Base-by-base conservation (phyloP, 169 alveolate genomes). In the Plasmodium adleri region DNA sequence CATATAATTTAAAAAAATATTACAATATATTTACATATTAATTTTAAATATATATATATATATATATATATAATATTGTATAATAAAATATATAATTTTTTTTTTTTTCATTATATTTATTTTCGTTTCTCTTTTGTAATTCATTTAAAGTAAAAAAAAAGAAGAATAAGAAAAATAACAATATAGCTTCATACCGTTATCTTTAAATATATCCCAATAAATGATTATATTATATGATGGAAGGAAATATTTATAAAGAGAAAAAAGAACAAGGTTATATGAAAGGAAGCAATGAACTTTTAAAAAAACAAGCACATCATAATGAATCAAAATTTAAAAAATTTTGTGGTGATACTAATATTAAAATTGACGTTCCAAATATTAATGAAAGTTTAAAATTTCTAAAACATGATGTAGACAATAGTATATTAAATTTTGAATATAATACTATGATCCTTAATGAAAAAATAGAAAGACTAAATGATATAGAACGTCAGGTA, bases 371-470 rank as follows among this genome's bases (percentile, higher is more conserved):
- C 52, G 49, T 70, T 20, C 91, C 91, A 49, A 70, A 10, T 56
- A 71, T 70, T 56, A 73, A 83, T 49, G 74, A 56, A 7, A 28
- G 86, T 12, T 62, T 67, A 32, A 83, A 83, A 28, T 83, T 83
- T 39, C 39, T 83, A 70, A 83, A 83, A 15, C 50, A 83, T 83
- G 86, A 83, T 7, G 60, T 83, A 71, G 85, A 83, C 62, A 71
- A 45, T 20, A 66, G 72, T 10, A 83, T 83, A 15, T 24, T 83
- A 26, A 43, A 67, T 43, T 83, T 67, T 72, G 43, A 54, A 45
- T 83, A 70, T 20, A 83, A 47, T 32, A 83, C 83, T 0, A 83
- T 83, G 91, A 2, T 83, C 26, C 71, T 83, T 32, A 71, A 67
- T 56, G 91, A 83, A 20, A 67, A 71, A 72, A 50, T 83, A 22